Base-by-base conservation (phyloP, 345 rosid genomes). In the Linum trigynum region DNA sequence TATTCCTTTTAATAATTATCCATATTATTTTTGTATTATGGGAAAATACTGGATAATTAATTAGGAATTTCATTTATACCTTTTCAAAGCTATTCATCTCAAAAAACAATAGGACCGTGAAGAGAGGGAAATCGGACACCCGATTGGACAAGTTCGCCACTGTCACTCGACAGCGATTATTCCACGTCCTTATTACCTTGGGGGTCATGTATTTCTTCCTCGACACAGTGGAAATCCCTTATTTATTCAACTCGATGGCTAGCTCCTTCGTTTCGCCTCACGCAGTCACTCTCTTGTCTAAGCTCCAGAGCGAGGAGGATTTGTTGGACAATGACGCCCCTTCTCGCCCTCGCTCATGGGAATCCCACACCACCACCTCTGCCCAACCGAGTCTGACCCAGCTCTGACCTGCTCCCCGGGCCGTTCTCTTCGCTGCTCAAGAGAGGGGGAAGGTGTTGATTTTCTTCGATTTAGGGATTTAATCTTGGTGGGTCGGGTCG, bases 201-300 rank as follows among this genome's bases (percentile, higher is more conserved):
- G 92, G 85, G 17, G 39, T 83, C 55, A 66, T 88, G 48, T 94
- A 90, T 45, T 45, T 88, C 2, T 51, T 88, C 9, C 58, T 88
- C 53, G 90, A 86, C 58, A 79, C 92, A 16, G 67, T 90, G 5
- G 96, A 90, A 74, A 83, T 94, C 71, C 99, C 97, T 3, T 79
- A 85, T 59, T 87, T 90, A 1, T 88, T 85, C 78, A 75, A 69
- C 38, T 71, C 88, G 12, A 80, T 80, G 59, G 66, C 83, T 41
- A 65, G 69, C 53, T 48, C 53, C 1, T 71, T 85, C 17, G 65
- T 80, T 35, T 75, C 91, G 38, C 79, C 72, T 37, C 92, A 85
- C 38, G 61, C 83, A 53, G 53, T 82, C 2, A 53, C 85, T 39
- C 84, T 79, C 14, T 77, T 73, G 50, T 78, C 69, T 38, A 63